Conservation (phyloP, 2,329 filamentous ascomycete genomes). For the Meredithiella fracta region DNA sequence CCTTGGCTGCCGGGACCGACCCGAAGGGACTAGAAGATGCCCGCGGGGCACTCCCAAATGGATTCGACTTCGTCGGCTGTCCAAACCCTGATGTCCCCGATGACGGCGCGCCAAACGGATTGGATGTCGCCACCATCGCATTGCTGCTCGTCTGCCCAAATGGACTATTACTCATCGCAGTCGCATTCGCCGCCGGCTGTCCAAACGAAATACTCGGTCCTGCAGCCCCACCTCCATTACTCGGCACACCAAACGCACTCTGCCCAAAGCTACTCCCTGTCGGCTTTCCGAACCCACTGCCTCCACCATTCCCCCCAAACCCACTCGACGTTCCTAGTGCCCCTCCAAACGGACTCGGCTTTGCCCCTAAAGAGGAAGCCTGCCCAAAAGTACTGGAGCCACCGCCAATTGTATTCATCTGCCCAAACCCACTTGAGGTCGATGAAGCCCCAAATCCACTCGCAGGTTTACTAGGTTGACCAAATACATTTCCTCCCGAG, state of each 20-base stretch:
- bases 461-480: slow-evolving; percentile 21
- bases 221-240: slow-evolving; percentile 18
- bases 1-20: too few relatives aligned
- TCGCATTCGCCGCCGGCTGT: slow-evolving; percentile 18
- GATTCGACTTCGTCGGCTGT: slow-evolving; percentile 15
- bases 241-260: slow-evolving; percentile 16
- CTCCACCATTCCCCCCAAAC: too few relatives aligned
- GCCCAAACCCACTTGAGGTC: slow-evolving; percentile 21
- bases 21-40: not conserved
- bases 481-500: slow-evolving; percentile 19
- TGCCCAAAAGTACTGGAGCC: slow-evolving; percentile 19
- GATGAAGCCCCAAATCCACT: slow-evolving; percentile 28
- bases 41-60: slow-evolving; percentile 20
- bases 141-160: slow-evolving; percentile 4
- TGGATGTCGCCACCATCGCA: not conserved
- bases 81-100: slow-evolving; percentile 17
- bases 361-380: slow-evolving; percentile 4
- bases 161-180: not conserved
- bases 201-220: slow-evolving; percentile 22
- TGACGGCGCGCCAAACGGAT: slow-evolving; percentile 14
- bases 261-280: slow-evolving; percentile 22
- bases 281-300: slow-evolving; percentile 15
- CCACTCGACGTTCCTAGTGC: slow-evolving; percentile 12
- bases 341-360: slow-evolving; percentile 15
- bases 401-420: slow-evolving; percentile 22